Base-by-base conservation (phyloP, 2,329 filamentous ascomycete genomes). In the Apiospora malaysiana region DNA sequence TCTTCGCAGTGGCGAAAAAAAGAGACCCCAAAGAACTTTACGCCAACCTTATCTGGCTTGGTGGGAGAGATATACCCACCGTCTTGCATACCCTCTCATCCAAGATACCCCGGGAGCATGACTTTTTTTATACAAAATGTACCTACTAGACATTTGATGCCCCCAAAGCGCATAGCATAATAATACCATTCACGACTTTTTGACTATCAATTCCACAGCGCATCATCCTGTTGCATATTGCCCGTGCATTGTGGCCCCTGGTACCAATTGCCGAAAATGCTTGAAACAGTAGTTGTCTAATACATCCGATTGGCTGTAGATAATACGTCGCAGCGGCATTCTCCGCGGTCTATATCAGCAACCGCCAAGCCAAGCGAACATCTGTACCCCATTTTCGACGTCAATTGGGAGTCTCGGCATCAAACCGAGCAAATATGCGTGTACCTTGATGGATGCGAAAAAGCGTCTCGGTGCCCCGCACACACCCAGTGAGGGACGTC, bases 131-230 rank as follows among this genome's bases (percentile, higher is more conserved):
- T 2, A n/a, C 32, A 32, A 32, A 56, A 37, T 63, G 56, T 63
- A n/a, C 32, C n/a, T 40, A 63, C 8, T 18, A 63, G 27, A 63
- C 32, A 32, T 56, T 21, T 32, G 32, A 32, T 32, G 21, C 40
- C 40, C 7, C 56, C 10, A 4, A 21, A 63, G 56, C 56, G 56
- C 56, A n/a, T 63, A 63, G 27, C 56, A 40, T 63, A 37, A 63
- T 63, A 63, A 63, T 63, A 63, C 56, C 21, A n/a, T 63, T 63
- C 32, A 63, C 32, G 27, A 63, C 9, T 9, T 63, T 40, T 32
- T 32, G 6, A 32, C 32, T 14, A 45, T 16, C 42, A 16, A 5
- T 16, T 16, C 16, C 42, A 16, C 16, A 45, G 32, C 42, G 12
- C 42, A 45, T 16, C 42, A 14, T 45, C 14, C 18, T 18, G 5